phyloP scores from a whole-genome alignment of 768 basidiomycete species.

The Naematelia encephala region DNA sequence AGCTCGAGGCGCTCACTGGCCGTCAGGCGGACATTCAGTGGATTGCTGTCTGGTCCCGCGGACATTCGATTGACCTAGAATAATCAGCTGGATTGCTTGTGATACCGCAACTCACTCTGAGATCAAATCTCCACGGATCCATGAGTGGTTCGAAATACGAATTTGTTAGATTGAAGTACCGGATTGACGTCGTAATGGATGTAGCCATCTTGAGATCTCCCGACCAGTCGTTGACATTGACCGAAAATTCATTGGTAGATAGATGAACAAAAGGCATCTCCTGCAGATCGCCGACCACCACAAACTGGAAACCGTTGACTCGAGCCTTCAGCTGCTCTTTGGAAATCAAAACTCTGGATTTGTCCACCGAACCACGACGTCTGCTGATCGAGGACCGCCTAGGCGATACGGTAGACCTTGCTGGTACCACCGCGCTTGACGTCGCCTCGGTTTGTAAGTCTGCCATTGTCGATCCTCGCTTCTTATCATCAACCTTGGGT shows the following conservation, averaged over 20 bases:
- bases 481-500: slow-evolving; percentile 4
- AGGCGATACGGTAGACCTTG: slow-evolving; percentile 2
- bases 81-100: background rate
- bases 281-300: slow-evolving; percentile 90
- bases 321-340: slow-evolving; percentile 83
- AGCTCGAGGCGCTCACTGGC: slow-evolving; percentile 82
- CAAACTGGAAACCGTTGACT: slow-evolving; percentile 85
- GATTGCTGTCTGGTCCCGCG: slow-evolving; percentile 38
- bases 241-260: slow-evolving; percentile 74
- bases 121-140: slow-evolving; percentile 89
- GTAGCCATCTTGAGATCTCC: slow-evolving; percentile 82
- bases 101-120: slow-evolving; percentile 57
- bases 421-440: slow-evolving; percentile 38
- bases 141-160: slow-evolving; percentile 98
- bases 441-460: slow-evolving; percentile 26
- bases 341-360: slow-evolving; percentile 60
- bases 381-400: slow-evolving; percentile 26
- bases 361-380: slow-evolving; percentile 31
- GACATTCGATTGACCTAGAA: slow-evolving; percentile 33
- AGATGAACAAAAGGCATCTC: slow-evolving; percentile 92
- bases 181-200: slow-evolving; percentile 74
- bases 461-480: slow-evolving; percentile 6
- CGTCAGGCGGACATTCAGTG: slow-evolving; percentile 60
- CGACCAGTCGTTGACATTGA: slow-evolving; percentile 90
- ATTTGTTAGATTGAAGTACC: slow-evolving; percentile 94